Conservation (phyloP, 805 yeast species). For the Ogataea trehaloabstinens region DNA sequence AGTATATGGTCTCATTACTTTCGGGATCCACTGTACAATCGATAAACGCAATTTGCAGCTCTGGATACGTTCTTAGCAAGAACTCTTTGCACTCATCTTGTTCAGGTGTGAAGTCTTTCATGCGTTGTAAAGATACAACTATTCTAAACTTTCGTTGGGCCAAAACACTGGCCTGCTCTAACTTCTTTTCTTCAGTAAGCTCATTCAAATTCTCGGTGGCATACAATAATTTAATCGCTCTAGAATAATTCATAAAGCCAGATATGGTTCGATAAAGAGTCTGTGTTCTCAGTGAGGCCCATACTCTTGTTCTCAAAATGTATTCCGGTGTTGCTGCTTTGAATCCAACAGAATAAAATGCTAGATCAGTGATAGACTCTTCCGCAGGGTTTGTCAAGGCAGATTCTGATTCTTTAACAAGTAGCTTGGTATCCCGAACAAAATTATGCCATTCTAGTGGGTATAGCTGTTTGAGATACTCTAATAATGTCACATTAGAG, state of each 20-base stretch:
- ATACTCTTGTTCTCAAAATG: conserved; percentile 68
- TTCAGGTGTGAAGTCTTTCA: conserved; percentile 50
- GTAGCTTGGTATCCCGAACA: conserved; percentile 53
- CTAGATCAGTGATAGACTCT: conserved; percentile 47
- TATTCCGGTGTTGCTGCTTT: conserved; percentile 62
- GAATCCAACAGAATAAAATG: conserved; percentile 70
- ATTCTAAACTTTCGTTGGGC: conserved; percentile 63
- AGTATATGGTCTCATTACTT: conserved; percentile 46
- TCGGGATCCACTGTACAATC: conserved; percentile 49
- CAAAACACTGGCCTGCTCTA: conserved; percentile 50
- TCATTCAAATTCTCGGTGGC: conserved; percentile 47
- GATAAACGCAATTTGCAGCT: conserved; percentile 60
- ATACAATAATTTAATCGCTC: conserved; percentile 67
- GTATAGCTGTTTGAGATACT: conserved; percentile 54
- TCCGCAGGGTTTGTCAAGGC: conserved; percentile 11
- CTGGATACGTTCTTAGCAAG: conserved; percentile 63
- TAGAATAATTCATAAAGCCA: conserved; percentile 76
- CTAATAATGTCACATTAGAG: conserved; percentile 53
- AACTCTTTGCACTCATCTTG: conserved; percentile 60
- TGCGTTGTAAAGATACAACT: conserved; percentile 64
- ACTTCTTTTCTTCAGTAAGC: conserved; percentile 33
- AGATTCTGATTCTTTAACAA: conserved; percentile 43
- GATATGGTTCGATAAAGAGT: conserved; percentile 78
- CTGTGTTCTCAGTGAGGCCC: conserved; percentile 85
- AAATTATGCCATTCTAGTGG: conserved; percentile 58